phyloP scores from a whole-genome alignment of 2,329 filamentous ascomycete genomes.

The Calonectria leucothoes region DNA sequence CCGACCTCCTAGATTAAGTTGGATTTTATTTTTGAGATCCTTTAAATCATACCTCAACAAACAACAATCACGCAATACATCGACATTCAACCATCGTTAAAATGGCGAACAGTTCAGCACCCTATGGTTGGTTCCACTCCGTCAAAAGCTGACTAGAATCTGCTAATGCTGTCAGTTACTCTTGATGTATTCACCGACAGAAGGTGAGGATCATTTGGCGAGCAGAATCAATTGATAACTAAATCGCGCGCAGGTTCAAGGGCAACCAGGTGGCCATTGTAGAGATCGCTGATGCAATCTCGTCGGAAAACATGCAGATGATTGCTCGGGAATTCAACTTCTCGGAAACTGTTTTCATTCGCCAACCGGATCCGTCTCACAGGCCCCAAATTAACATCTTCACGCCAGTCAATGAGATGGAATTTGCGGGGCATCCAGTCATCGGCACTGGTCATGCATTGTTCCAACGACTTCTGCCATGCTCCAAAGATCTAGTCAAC shows the following conservation, averaged over 20 bases:
- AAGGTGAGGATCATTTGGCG: not conserved
- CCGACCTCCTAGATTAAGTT: too few species aligned
- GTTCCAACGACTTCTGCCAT: constrained; percentile 12
- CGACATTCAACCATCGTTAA: not conserved
- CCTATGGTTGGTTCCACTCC: not conserved
- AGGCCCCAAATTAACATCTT: constrained; percentile 23
- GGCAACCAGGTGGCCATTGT: constrained; percentile 30
- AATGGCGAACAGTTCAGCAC: not conserved
- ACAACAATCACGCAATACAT: not conserved
- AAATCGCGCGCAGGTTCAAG: constrained; percentile 2
- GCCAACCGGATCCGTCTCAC: not conserved
- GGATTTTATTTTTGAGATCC: too few species aligned
- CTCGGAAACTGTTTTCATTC: constrained; percentile 25
- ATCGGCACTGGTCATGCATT: constrained; percentile 27
- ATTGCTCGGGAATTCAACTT: constrained; percentile 31
- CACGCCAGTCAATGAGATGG: constrained; percentile 30
- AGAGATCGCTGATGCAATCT: constrained; percentile 1
- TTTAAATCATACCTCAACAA: too few species aligned
- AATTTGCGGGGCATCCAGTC: constrained; percentile 29
- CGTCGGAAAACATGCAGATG: constrained; percentile 15
- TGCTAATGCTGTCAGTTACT: not conserved
- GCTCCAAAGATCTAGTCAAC: not conserved
- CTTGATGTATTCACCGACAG: constrained; percentile 15
- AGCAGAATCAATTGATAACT: not conserved
- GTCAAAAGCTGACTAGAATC: too few species aligned